Base-by-base conservation (phyloP, 805 yeast species). In the Candida jianshihensis region DNA sequence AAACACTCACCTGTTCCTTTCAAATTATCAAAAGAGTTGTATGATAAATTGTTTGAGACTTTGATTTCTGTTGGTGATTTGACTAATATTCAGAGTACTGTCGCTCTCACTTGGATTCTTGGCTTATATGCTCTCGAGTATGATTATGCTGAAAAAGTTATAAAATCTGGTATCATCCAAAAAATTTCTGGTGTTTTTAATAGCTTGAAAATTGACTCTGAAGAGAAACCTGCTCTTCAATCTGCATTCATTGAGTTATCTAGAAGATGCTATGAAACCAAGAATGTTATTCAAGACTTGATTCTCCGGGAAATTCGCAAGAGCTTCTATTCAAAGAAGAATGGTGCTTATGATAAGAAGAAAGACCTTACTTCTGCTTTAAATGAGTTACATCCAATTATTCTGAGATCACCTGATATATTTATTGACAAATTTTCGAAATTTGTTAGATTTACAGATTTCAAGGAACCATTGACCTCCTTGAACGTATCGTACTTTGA, bases 191-290 rank as follows among this genome's bases (percentile, higher is more conserved):
- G 56, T 19, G 61, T 69, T 7, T 61, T 78, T 26, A 51, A 53
- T 10, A 34, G 42, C 3, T 59, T 63, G 51, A 31, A 31, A 29
- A 26, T 26, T 6, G 63, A 66, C 6, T 39, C 55, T 31, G 57
- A 66, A 6, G 66, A 65, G 14, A 60, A 57, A 31, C 57, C 63
- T 2, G 56, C 58, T 40, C 39, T 77, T 2, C 78, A 75, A 40
- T 60, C 68, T 6, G 55, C 74, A 1, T 62, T 78, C 16, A 64
- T 76, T 1, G 61, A 75, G 11, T 60, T 87, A 24, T 54, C 80
- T 2, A 71, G 96, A 52, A 66, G 82, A 30, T 78, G 88, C 39
- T 75, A 80, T 53, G 97, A 88, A 55, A 71, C 75, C 3, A 54
- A 61, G 0, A 68, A 65, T 0, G 59, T 73, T 11, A 60, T 86